A percentile compares a stretch with the other conserved stretches of the same genome.
These are phyloP conservation scores for Lecanicillium sp. DNA, from an alignment of 2,329 filamentous ascomycete species.

Conservation along the genomic window DNA sequence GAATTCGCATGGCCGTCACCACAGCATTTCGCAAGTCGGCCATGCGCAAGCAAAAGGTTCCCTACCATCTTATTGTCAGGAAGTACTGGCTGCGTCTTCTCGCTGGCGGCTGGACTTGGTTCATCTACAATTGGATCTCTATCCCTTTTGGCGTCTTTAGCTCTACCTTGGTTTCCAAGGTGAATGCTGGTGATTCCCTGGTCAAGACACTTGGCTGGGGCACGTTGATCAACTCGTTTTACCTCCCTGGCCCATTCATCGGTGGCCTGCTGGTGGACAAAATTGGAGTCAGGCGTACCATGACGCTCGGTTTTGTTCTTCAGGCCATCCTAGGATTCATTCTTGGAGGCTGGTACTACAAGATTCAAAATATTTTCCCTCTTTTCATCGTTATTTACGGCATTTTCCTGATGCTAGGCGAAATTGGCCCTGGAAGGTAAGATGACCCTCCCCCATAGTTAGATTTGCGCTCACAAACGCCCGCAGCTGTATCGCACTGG, in stretches of 20 bases:
- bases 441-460: too few species aligned
- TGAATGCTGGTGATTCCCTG: conserved; percentile 31
- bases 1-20: conserved; percentile 42
- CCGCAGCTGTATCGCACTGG: too few species aligned
- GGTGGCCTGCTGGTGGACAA: conserved; percentile 40
- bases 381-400: conserved; percentile 45
- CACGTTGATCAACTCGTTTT: conserved; percentile 41
- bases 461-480: too few species aligned
- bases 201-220: conserved; percentile 36
- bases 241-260: conserved; percentile 38
- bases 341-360: conserved; percentile 35
- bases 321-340: conserved; percentile 40
- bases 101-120: conserved; percentile 41
- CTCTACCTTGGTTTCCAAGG: conserved; percentile 39
- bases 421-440: conserved; percentile 41
- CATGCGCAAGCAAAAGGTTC: conserved; percentile 34
- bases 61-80: conserved; percentile 38
- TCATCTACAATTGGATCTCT: conserved; percentile 46
- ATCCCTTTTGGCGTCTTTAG: conserved; percentile 49
- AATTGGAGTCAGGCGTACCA: conserved; percentile 41
- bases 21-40: conserved; percentile 39
- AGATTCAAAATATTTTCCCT: conserved; percentile 38
- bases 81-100: conserved; percentile 41
- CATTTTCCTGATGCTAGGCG: conserved; percentile 38
- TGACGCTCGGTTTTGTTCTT: conserved; percentile 39